A percentile compares a stretch with the other conserved stretches of the same genome.
Conservation (phyloP, 768 basidiomycete genomes). For the Serpula lacrymans region DNA sequence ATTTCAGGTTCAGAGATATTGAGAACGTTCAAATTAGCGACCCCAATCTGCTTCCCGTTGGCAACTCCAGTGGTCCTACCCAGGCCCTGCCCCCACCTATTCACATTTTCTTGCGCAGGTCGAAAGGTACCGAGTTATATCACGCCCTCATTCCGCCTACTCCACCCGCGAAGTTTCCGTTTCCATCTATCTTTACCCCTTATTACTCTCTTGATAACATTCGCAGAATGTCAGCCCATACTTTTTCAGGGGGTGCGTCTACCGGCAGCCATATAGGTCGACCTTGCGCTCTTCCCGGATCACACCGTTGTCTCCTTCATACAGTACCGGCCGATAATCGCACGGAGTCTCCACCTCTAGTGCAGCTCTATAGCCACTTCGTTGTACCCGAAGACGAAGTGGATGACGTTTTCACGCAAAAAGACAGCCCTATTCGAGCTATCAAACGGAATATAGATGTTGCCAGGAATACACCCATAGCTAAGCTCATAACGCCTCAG, state of each 20-base stretch:
- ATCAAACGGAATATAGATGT: no score
- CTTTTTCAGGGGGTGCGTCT: slow-evolving; percentile 24
- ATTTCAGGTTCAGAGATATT: slow-evolving; percentile 27
- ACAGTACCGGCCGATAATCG: slow-evolving; percentile 21
- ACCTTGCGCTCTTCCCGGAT: slow-evolving; percentile 29
- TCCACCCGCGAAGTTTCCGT: slow-evolving; percentile 15
- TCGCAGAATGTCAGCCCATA: slow-evolving; percentile 20
- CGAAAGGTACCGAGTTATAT: slow-evolving; percentile 23
- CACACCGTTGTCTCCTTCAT: slow-evolving; percentile 30
- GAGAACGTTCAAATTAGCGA: slow-evolving; percentile 33
- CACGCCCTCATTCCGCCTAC: slow-evolving; percentile 27
- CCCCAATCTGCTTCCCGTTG: slow-evolving; percentile 17
- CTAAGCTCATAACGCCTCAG: no score
- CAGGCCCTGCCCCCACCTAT: slow-evolving; percentile 28
- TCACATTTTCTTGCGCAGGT: slow-evolving; percentile 30
- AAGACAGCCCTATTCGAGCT: no score
- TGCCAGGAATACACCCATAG: no score
- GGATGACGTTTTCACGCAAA: background rate
- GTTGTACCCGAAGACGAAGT: no score
- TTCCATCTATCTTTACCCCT: slow-evolving; percentile 18
- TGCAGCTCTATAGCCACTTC: slow-evolving; percentile 29
- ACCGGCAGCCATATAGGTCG: slow-evolving; percentile 19
- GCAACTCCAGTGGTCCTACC: slow-evolving; percentile 14
- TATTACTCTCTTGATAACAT: slow-evolving; percentile 28
- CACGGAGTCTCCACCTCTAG: slow-evolving; percentile 22